Evolutionary conservation across 352 stramenopile genomes (phyloP).

Genomic region (Globisporangium recalcitrans): DNA sequence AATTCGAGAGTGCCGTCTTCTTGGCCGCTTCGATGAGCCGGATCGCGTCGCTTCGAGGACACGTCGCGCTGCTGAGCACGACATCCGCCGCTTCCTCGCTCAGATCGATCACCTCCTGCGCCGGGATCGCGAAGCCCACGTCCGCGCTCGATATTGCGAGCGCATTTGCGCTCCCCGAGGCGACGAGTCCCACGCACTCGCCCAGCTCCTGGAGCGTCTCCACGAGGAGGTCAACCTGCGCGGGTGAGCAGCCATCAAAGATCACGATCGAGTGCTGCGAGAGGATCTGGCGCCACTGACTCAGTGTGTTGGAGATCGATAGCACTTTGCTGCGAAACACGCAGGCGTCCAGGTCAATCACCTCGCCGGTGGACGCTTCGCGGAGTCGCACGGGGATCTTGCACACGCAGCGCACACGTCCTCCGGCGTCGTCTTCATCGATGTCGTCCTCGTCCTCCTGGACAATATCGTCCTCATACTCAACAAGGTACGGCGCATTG

Average conservation of each 20-base stretch:
- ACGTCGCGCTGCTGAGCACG: constrained; percentile 32
- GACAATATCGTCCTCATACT: constrained; percentile 10
- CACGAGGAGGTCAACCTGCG: constrained; percentile 42
- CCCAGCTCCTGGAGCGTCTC: constrained; percentile 50
- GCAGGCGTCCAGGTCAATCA: constrained; percentile 28
- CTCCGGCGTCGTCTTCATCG: constrained; percentile 12
- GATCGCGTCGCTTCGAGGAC: constrained; percentile 41
- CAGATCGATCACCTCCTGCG: constrained; percentile 38
- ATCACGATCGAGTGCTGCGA: constrained; percentile 37
- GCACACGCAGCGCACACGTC: constrained; percentile 25
- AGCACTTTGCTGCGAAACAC: constrained; percentile 36
- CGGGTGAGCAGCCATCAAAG: constrained; percentile 37
- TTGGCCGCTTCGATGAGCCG: constrained; percentile 45
- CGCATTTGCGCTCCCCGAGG: constrained; percentile 38
- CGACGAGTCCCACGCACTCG: constrained; percentile 42
- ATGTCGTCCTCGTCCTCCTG: constrained; percentile 21
- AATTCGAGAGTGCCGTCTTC: constrained; percentile 15
- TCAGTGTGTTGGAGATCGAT: constrained; percentile 49
- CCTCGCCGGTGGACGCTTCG: constrained; percentile 30
- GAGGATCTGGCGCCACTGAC: constrained; percentile 40
- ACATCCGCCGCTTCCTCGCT: constrained; percentile 45
- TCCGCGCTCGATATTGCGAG: constrained; percentile 40
- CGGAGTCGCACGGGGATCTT: constrained; percentile 32
- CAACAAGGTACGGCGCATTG: constrained; percentile 11
- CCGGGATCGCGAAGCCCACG: constrained; percentile 43